Base-by-base conservation (phyloP, 1,284 basidiomycete species). In the Tilletia caries region DNA sequence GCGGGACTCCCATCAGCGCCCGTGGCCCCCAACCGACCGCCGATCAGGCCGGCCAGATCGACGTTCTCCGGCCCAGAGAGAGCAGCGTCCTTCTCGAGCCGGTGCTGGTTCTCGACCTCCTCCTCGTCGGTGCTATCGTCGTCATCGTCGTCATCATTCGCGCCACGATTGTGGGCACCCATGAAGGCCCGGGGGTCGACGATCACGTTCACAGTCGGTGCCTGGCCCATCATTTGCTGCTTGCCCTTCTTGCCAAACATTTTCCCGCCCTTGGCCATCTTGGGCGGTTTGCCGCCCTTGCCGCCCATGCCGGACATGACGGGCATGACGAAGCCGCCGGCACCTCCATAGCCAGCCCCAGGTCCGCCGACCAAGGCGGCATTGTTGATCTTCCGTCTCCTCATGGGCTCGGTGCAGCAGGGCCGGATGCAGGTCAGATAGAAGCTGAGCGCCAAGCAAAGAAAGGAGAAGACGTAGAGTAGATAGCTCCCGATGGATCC, bases 121-220 rank as follows among this genome's bases (percentile, higher is more conserved):
- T 60, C 54, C 20, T 60, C 54, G 54, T 60, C 54, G 8, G 54
- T 12, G 27, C 54, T 60, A n/a, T 52, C 50, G 27, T 60, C 54
- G 20, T 60, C 54, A 18, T 60, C 54, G 29, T 60, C 54, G 32
- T 60, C 54, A 60, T 27, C 54, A 10, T 12, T 18, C 27, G 10
- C 48, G 25, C 48, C 48, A 27, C 10, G 43, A 44, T 10, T 20
- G 20, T 6, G 15, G 23, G 20, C 54, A 33, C 54, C 54, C 25
- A 60, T 25, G n/a, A 60, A 27, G 54, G 54, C 54, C 20, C 54
- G 54, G 8, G 54, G 54, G 29, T 60, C 54, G 54, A 60, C 54
- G 54, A 60, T 60, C n/a, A 60, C n/a, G 27, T 60, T 60, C 25
- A 60, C 54, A 32, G 54, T 60, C 13, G 54, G 54, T 6, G 54